Evolutionary conservation across 805 yeast species (phyloP), one percentile per base, ranked within the genome.

Genomic region (Isabelozyma rhagii): DNA sequence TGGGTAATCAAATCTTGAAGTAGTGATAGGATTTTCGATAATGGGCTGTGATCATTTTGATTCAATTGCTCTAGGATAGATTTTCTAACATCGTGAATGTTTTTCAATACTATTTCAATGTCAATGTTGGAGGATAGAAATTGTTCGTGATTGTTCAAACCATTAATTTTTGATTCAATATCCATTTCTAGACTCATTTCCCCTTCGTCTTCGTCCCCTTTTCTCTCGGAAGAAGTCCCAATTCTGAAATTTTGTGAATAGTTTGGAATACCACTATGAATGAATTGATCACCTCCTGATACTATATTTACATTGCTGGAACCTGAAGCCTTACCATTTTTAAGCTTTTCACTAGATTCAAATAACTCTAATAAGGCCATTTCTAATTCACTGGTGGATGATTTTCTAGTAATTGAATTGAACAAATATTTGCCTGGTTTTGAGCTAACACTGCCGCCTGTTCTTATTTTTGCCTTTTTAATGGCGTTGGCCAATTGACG

Each of bases 401-500:
- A 61, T 14, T 58, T 50, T 5, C 42, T 45, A 15, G 48, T 51
- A 10, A 66, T 56, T 7, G 48, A 42, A 15, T 57, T 52, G 21
- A 59, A 54, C 3, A 58, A 38, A 27, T 39, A 45, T 40, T 43
- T 43, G 13, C 18, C 36, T 7, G 43, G 45, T 1, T 3, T n/a
- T 8, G n/a, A 13, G 5, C 17, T 25, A 21, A 41, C 14, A 13
- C 36, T 31, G 15, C 45, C 39, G n/a, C 44, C 38, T 21, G 53
- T 49, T 43, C 50, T 51, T 8, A 21, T 15, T 44, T 49, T 49
- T 7, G 70, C 71, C 50, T 65, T 68, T 48, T 58, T 61, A 21
- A 69, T 52, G 8, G 74, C 73, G 4, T 62, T 50, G 14, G 71
- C 62, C 40, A 69, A 53, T 43, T 69, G 73, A 15, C 74, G 54